Evolutionary conservation across 306 rosid genomes (phyloP), one percentile per base, ranked within the genome.

Genomic region (Nissolia schottii): DNA sequence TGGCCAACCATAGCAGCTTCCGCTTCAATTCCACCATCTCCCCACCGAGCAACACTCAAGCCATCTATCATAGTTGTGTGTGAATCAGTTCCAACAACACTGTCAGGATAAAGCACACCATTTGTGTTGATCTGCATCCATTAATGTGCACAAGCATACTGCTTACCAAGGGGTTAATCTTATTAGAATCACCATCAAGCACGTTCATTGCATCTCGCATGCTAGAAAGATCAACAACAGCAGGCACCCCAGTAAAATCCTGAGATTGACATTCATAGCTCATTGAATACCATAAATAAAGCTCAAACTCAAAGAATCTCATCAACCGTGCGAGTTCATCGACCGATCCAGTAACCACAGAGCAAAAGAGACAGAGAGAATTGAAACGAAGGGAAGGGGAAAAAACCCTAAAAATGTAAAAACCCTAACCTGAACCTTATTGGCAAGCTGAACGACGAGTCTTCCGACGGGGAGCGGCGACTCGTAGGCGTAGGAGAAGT

Each of bases 31-130:
- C 98, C 98, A 60, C 98, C 98, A 71, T 90, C 98, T 74, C 98
- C 98, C 98, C 97, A 93, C 37, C 98, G 97, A 74, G 98, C 98
- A 75, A 93, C 98, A 71, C 98, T 97, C 83, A 93, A 77, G 66
- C 98, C 98, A 63, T 93, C 98, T 27, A 93, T 93, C 98, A 90
- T 93, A n/a, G 98, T 93, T 46, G 98, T 93, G 80, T 93, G 98
- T 25, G 98, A 93, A 75, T 93, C 98, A 8, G 98, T 93, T 77
- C 98, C 98, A 2, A 93, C 97, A 68, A 93, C 98, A 34, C 98
- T 93, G 70, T 93, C 98, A 29, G 97, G 98, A 72, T 93, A 90
- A 68, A 93, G 96, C 77, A 93, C 46, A 29, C 96, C 97, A 31
- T 83, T 74, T 59, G 88, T 84, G 88, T 88, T 85, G 90, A 20